phyloP scores from a whole-genome alignment of 2,329 filamentous ascomycete genomes.

The Fusarium incarnatum region DNA sequence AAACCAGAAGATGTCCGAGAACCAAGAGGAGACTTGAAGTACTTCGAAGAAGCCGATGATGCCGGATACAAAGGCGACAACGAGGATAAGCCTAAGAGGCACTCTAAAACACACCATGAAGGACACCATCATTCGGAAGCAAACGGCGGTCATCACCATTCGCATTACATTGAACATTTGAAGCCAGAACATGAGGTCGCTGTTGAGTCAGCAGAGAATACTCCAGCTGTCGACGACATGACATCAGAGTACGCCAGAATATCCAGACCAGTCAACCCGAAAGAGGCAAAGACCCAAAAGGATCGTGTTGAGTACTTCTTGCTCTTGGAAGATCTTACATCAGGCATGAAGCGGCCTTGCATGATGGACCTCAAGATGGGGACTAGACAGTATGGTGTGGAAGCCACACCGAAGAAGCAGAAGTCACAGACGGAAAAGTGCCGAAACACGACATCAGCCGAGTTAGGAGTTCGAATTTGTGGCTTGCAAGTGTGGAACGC shows the following conservation, averaged over 20 bases:
- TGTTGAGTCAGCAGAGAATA: constrained; percentile 53
- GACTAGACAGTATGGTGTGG: constrained; percentile 94
- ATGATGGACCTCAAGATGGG: constrained; percentile 99
- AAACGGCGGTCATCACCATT: constrained; percentile 30
- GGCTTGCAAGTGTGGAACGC: constrained; percentile 97
- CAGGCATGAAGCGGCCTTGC: constrained; percentile 95
- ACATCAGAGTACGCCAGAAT: constrained; percentile 54
- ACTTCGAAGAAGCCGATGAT: constrained; percentile 90
- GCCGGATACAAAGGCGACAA: constrained; percentile 78
- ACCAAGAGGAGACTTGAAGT: constrained; percentile 82
- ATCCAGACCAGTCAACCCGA: constrained; percentile 76
- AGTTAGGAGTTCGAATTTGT: constrained; percentile 92
- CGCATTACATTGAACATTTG: constrained; percentile 44
- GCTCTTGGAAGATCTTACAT: constrained; percentile 91
- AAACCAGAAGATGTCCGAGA: constrained; percentile 79
- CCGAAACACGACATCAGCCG: constrained; percentile 87
- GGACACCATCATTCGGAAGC: constrained; percentile 9
- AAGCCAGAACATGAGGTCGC: constrained; percentile 50
- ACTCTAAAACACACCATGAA: constrained; percentile 6
- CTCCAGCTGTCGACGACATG: constrained; percentile 48
- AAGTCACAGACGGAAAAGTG: constrained; percentile 94
- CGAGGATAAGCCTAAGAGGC: constrained; percentile 34
- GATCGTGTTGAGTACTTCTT: constrained; percentile 91
- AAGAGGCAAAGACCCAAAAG: constrained; percentile 75
- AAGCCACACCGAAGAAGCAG: constrained; percentile 91